Evolutionary conservation across 768 basidiomycete genomes (phyloP).

Genomic region (Lenzites betulinus): DNA sequence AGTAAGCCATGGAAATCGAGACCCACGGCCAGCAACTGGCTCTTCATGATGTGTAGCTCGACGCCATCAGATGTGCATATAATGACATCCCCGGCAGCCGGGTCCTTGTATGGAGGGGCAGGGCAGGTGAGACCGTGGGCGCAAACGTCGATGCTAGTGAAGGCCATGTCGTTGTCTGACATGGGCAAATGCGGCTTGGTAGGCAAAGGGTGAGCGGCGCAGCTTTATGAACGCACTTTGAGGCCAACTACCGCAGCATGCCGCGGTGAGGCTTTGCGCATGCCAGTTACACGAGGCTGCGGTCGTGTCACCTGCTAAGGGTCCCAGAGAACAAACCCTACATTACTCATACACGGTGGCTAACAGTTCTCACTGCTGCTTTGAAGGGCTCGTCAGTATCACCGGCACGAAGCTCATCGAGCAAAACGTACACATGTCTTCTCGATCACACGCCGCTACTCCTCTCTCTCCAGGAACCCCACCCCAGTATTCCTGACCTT

Average conservation of each 20-base stretch:
- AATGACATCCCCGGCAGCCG: not conserved
- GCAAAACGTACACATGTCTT: not conserved
- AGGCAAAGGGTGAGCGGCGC: too few relatives aligned
- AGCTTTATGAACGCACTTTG: too few relatives aligned
- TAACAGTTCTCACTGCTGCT: too few relatives aligned
- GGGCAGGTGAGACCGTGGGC: not conserved
- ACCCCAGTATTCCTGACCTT: conserved; percentile 24
- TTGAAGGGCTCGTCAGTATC: too few relatives aligned
- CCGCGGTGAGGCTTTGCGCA: not conserved
- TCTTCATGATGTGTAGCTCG: not conserved
- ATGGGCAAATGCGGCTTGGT: not conserved
- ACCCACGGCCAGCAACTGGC: not conserved
- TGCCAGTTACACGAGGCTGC: not conserved
- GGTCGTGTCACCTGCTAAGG: not conserved
- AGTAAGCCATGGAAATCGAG: not conserved
- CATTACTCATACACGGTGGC: not conserved
- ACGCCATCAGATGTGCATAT: not conserved
- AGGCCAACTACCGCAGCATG: not conserved
- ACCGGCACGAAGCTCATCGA: too few relatives aligned
- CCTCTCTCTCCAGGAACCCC: conserved; percentile 21
- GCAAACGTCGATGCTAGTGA: not conserved
- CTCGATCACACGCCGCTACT: conserved; percentile 1
- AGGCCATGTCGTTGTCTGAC: not conserved
- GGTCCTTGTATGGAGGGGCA: not conserved
- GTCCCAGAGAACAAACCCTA: not conserved